A percentile compares a stretch with the other conserved stretches of the same genome.
phyloP scores from a whole-genome alignment of 2,329 filamentous ascomycete genomes.

The Botrytis aclada region DNA sequence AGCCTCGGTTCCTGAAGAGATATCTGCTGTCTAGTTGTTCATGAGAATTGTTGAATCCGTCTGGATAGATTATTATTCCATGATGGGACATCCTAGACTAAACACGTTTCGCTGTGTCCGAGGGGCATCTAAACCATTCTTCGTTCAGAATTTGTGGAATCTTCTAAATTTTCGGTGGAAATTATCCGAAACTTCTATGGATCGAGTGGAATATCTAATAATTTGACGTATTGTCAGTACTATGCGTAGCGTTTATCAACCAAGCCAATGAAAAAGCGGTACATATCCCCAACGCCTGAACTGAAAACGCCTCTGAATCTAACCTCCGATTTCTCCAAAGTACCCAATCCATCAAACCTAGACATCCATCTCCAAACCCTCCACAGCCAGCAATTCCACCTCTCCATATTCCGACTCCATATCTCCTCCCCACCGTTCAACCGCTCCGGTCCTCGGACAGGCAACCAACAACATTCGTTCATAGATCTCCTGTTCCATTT shows the following conservation, averaged over 20 bases:
- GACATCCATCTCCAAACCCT: background rate
- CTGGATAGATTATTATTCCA: too few relatives aligned
- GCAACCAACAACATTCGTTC: conserved; percentile 19
- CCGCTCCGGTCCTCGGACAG: background rate
- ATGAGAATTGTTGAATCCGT: background rate
- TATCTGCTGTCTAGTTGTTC: background rate
- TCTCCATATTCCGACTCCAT: background rate
- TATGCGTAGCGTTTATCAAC: too few relatives aligned
- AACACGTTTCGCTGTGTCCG: background rate
- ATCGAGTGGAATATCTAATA: background rate
- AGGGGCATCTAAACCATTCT: background rate
- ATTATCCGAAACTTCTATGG: background rate
- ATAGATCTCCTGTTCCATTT: conserved; percentile 2
- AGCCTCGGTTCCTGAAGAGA: background rate
- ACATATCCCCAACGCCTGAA: too few relatives aligned
- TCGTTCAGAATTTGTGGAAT: background rate
- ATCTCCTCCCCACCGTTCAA: background rate
- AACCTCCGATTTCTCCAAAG: background rate
- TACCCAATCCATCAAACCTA: background rate
- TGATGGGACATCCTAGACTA: too few relatives aligned
- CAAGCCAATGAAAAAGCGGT: background rate
- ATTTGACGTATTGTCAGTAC: background rate
- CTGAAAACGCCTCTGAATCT: background rate
- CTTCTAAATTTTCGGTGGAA: rapidly evolving
- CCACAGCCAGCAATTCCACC: background rate